Base-by-base conservation (phyloP, 768 basidiomycete genomes). In the Boletus pseudopeckii region DNA sequence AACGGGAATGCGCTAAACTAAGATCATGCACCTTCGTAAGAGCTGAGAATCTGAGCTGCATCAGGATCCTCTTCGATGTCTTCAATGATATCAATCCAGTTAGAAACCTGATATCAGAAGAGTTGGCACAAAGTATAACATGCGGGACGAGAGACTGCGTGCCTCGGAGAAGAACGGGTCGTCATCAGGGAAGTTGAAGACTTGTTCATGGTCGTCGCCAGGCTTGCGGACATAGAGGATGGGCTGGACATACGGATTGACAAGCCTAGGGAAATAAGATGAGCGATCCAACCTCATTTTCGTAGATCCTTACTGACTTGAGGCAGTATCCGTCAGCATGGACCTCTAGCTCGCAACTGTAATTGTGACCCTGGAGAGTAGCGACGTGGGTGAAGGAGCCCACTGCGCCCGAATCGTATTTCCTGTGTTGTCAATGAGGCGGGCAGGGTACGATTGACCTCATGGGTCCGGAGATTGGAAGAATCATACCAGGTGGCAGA, bases 121-220 rank as follows among this genome's bases (percentile, higher is more conserved):
- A 22, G n/a, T 54, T 15, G 45, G 22, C 36, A 53, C 22, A 15
- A 14, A 42, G n/a, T 46, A 45, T 32, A 40, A 45, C 39, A 28
- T 46, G 24, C 4, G 15, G 13, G 40, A 42, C 3, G 24, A 33
- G 17, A 36, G 24, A 45, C 41, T 17, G 53, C 67, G 18, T 52
- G 83, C 80, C 72, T 96, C 94, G 22, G 92, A 93, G 81, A 95
- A 95, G 82, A 92, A 94, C 5, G 92, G 90, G 65, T 94, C 92
- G 63, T 94, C 92, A 47, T 90, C 84, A 17, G 80, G 80, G 76
- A 92, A 93, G 40, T 75, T 76, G 63, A 83, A 74, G 30, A 75
- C 77, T 62, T 88, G 84, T 61, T 91, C 89, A 49, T 78, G 73
- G 65, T 92, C 90, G 65, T 85, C 86, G 49, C 88, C 92, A 5